Conservation (phyloP, 768 basidiomycete genomes). For the Collybiopsis luxurians region DNA sequence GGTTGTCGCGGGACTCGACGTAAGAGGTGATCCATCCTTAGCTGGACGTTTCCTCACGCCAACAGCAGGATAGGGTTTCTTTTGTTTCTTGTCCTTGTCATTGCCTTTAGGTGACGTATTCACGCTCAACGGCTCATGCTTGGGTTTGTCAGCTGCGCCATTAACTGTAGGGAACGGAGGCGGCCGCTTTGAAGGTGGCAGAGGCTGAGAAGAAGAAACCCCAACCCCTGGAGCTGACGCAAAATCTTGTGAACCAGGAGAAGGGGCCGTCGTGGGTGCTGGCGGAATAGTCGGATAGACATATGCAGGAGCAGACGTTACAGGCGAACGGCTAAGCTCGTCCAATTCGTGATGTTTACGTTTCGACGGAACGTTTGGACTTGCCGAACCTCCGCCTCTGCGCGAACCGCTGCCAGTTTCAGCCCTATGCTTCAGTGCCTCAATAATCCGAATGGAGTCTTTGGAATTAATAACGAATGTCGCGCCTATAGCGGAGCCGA, state of each 20-base stretch:
- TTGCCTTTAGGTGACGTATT: not conserved
- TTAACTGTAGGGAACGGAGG: not conserved
- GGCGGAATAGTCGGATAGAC: slow-evolving; percentile 5
- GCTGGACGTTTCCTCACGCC: slow-evolving; percentile 3
- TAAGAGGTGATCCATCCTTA: not conserved
- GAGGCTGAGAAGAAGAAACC: not conserved
- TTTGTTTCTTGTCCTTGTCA: slow-evolving; percentile 7
- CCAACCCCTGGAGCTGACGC: not conserved
- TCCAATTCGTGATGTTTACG: slow-evolving; percentile 42
- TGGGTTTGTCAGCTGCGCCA: not conserved
- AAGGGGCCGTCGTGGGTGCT: too few species aligned
- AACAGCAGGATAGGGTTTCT: slow-evolving; percentile 2
- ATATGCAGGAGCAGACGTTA: not conserved
- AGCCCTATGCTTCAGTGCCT: slow-evolving; percentile 2
- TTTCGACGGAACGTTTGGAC: slow-evolving; percentile 25
- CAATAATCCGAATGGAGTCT: slow-evolving; percentile 28
- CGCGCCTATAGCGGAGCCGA: slow-evolving; percentile 28
- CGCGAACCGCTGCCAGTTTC: not conserved
- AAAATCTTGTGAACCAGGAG: not conserved
- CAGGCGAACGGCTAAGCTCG: not conserved
- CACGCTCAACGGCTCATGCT: not conserved
- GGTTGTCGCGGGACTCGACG: not conserved
- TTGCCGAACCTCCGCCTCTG: slow-evolving; percentile 7
- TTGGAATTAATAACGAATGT: slow-evolving; percentile 23
- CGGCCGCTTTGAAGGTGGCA: not conserved